Base-by-base conservation (phyloP, 768 basidiomycete genomes). In the Tephrocybe sp. region DNA sequence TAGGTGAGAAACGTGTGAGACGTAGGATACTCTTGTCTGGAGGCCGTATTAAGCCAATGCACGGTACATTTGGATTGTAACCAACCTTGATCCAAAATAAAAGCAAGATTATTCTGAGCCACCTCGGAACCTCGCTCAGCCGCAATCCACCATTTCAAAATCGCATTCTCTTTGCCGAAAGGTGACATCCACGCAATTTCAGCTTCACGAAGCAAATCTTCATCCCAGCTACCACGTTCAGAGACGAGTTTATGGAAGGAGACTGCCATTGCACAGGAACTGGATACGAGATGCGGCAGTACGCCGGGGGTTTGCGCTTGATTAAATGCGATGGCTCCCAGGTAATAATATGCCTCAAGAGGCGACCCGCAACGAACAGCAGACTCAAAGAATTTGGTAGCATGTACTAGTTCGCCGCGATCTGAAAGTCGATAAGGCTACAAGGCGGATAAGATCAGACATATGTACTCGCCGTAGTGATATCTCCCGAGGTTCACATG, bases 51-150 rank as follows among this genome's bases (percentile, higher is more conserved):
- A 30, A 23, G 30, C 11, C 7, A 24, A 52, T 15, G 40, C 27
- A 8, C 22, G 13, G 21, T n/a, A n/a, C n/a, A n/a, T n/a, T n/a
- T n/a, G n/a, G n/a, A n/a, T n/a, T n/a, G 36, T 16, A 11, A 64
- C 77, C 38, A 44, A 88, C 94, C 92, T 78, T 94, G 90, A 62
- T 97, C 95, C 52, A 98, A 73, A 45, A 93, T 76, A 65, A 83
- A 94, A 0, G 94, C 97, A 15, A 99, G 70, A 61, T 99, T 98
- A 61, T 93, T 98, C 71, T 98, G 95, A 2, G 91, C 94, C 22
- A 85, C 76, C 67, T 99, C 97, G 22, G 79, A 86, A 0, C 97
- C 97, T 52, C 90, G 71, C 70, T 99, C 97, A 8, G 91, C 92
- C 25, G 93, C 91, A 43, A 97, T 79, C 88, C 86, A 91, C 92